Conservation (phyloP, 805 yeast species). For the Barnettozyma vustinii region DNA sequence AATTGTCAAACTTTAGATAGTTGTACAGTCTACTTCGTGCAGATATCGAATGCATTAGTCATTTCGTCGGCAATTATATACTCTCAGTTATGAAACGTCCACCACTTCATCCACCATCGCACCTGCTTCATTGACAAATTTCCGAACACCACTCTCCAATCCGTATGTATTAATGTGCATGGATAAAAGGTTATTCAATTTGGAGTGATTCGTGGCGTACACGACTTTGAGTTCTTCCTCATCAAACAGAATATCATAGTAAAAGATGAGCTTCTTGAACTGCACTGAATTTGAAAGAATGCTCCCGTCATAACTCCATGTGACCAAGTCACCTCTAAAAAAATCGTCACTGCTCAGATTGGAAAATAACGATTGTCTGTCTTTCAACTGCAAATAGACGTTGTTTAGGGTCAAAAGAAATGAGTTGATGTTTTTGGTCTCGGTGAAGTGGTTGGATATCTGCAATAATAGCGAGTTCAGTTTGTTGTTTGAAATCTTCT, state of each 20-base stretch:
- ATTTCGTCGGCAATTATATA: background rate
- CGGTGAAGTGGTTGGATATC: slow-evolving; percentile 5
- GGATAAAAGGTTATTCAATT: background rate
- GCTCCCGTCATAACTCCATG: background rate
- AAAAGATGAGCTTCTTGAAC: background rate
- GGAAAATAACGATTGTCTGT: slow-evolving; percentile 9
- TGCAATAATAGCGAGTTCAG: slow-evolving; percentile 16
- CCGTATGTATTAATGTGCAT: slow-evolving; percentile 6
- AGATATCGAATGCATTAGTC: background rate
- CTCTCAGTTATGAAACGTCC: background rate
- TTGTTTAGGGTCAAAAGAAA: slow-evolving; percentile 17
- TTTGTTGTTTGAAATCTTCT: slow-evolving; percentile 19
- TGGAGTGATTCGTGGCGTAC: slow-evolving; percentile 2
- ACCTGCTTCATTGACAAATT: slow-evolving; percentile 2
- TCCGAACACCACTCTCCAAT: slow-evolving; percentile 3
- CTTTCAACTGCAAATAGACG: slow-evolving; percentile 11
- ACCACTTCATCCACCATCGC: background rate
- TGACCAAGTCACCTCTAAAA: background rate
- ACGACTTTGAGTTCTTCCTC: slow-evolving; percentile 2
- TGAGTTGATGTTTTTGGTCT: slow-evolving; percentile 19
- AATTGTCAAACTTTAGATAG: background rate
- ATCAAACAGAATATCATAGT: slow-evolving; percentile 6
- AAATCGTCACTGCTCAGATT: background rate
- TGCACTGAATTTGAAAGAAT: slow-evolving; percentile 1
- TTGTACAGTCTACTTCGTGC: background rate